These are phyloP conservation scores for Aciculosporium take DNA, from an alignment of 2,329 filamentous ascomycete species.

Conservation along the genomic window DNA sequence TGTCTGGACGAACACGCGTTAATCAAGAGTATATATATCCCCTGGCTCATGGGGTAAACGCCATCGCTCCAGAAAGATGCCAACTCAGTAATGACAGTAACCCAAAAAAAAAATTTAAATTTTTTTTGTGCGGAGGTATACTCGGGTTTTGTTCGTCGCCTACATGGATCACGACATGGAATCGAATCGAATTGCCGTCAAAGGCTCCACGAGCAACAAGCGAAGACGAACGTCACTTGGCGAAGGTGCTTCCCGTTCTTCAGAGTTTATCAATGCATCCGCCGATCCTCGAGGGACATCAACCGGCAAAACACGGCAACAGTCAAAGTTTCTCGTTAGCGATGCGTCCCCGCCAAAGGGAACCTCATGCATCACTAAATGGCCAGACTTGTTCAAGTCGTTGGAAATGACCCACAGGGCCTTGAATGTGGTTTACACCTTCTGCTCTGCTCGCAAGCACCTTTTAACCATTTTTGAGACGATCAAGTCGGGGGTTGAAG, in stretches of 20 bases:
- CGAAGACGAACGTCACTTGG: background rate
- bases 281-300: background rate
- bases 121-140: no score
- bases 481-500: slow-evolving; percentile 71
- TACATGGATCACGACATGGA: background rate
- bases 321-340: background rate
- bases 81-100: no score
- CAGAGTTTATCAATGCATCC: background rate
- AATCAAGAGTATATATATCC: no score
- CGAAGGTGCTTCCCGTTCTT: background rate
- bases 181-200: background rate
- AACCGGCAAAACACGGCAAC: background rate
- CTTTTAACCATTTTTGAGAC: slow-evolving; percentile 84
- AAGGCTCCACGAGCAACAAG: background rate
- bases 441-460: slow-evolving; percentile 86
- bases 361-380: slow-evolving; percentile 27
- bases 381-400: slow-evolving; percentile 61
- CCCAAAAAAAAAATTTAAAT: no score
- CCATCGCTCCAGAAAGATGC: no score
- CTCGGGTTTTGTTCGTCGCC: background rate
- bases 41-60: no score
- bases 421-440: slow-evolving; percentile 85
- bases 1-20: no score
- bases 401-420: slow-evolving; percentile 69
- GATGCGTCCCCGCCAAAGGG: background rate